Conservation (phyloP, 2,329 filamentous ascomycete species). For the Trichoderma cornu-damae region DNA sequence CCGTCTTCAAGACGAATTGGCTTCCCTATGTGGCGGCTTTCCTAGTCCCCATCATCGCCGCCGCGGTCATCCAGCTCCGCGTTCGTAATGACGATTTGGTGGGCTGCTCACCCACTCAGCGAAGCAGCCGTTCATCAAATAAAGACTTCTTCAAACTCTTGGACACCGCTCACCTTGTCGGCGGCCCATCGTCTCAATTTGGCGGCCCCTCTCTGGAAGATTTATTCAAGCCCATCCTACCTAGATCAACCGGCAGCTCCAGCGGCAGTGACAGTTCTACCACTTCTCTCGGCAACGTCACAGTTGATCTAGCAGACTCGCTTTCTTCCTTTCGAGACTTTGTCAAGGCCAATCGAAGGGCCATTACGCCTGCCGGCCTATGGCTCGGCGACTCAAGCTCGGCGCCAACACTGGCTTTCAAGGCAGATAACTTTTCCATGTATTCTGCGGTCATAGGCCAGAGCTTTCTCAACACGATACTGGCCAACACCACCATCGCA, state of each 20-base stretch:
- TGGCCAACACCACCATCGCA: slow-evolving; percentile 60
- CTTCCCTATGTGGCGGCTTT: slow-evolving; percentile 68
- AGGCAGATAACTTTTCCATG: slow-evolving; percentile 51
- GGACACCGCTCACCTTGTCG: slow-evolving; percentile 22
- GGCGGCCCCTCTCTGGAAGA: slow-evolving; percentile 9
- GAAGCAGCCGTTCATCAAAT: slow-evolving; percentile 18
- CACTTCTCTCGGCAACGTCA: slow-evolving; percentile 15
- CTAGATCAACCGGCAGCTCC: slow-evolving; percentile 16
- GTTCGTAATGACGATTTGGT: slow-evolving; percentile 50
- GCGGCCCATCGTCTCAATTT: slow-evolving; percentile 25
- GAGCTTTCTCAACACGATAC: slow-evolving; percentile 55
- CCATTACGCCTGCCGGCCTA: slow-evolving; percentile 70
- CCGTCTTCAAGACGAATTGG: slow-evolving; percentile 50
- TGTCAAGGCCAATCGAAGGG: slow-evolving; percentile 56
- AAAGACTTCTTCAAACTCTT: slow-evolving; percentile 23
- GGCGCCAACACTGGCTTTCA: slow-evolving; percentile 62
- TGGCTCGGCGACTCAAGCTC: slow-evolving; percentile 59
- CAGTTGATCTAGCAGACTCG: slow-evolving; percentile 37
- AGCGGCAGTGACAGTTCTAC: slow-evolving; percentile 12
- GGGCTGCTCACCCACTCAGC: slow-evolving; percentile 38
- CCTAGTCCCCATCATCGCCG: slow-evolving; percentile 69
- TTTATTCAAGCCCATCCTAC: slow-evolving; percentile 19
- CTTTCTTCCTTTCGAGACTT: slow-evolving; percentile 61
- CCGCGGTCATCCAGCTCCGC: slow-evolving; percentile 69
- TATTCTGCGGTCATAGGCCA: slow-evolving; percentile 52